Percentiles rank a stretch among this genome's conserved stretches.
phyloP scores from a whole-genome alignment of 2,329 filamentous ascomycete genomes.

The Metarhizium rileyi region DNA sequence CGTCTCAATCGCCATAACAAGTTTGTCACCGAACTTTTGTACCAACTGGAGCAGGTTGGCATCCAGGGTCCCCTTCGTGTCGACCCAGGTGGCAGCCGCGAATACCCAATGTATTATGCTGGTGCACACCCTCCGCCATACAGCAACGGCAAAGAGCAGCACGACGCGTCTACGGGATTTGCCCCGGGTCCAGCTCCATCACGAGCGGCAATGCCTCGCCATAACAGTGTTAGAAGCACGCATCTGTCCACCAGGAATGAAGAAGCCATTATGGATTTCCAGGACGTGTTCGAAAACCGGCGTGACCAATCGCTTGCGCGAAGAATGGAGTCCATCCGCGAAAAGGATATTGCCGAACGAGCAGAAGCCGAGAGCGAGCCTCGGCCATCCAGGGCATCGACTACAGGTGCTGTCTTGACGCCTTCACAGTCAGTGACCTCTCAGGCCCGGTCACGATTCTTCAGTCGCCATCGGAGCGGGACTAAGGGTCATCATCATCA shows the following conservation, averaged over 20 bases:
- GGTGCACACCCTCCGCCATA: constrained; percentile 23
- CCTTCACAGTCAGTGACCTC: constrained; percentile 14
- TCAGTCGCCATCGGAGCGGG: constrained; percentile 19
- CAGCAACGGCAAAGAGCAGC: constrained; percentile 20
- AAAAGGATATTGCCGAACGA: constrained; percentile 23
- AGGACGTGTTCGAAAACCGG: constrained; percentile 36
- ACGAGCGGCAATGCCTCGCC: constrained; percentile 8
- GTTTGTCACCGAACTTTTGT: constrained; percentile 86
- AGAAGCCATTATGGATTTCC: constrained; percentile 28
- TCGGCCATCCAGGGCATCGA: constrained; percentile 18
- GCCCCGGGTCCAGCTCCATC: constrained; percentile 7
- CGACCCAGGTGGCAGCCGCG: constrained; percentile 58
- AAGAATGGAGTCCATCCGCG: constrained; percentile 27
- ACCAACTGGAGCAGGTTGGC: constrained; percentile 70
- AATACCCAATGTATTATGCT: constrained; percentile 53
- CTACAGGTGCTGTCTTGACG: constrained; percentile 15
- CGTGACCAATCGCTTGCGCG: constrained; percentile 25
- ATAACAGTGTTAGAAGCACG: constrained; percentile 9
- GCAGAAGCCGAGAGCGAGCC: constrained; percentile 17
- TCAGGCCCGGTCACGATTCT: constrained; percentile 20
- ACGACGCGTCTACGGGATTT: constrained; percentile 9
- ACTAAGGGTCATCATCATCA: constrained; percentile 16
- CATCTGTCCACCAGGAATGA: constrained; percentile 19
- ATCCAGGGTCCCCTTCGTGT: constrained; percentile 64
- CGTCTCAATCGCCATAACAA: constrained; percentile 87